phyloP scores from a whole-genome alignment of 768 basidiomycete species.

The Suillus weaverae region DNA sequence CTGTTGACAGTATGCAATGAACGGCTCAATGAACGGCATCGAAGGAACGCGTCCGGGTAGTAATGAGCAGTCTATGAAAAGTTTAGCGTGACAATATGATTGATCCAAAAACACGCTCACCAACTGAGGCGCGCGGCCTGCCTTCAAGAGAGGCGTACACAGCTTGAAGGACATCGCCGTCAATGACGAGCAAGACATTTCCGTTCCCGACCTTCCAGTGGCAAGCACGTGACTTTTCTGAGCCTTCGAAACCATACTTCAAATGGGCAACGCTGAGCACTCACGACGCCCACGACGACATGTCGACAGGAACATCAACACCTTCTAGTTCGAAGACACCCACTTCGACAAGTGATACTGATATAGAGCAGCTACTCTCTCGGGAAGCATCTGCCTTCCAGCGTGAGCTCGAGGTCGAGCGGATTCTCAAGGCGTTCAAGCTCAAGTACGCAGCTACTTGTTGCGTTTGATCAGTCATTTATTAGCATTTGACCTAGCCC shows the following conservation, averaged over 20 bases:
- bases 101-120: not conserved
- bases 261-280: not conserved
- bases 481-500: conserved; percentile 53
- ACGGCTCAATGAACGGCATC: not conserved
- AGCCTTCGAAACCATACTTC: not conserved
- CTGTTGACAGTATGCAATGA: conserved; percentile 2
- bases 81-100: not conserved
- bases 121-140: not conserved
- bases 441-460: conserved; percentile 67
- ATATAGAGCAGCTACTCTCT: conserved; percentile 78
- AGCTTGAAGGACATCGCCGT: conserved; percentile 12
- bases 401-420: conserved; percentile 85
- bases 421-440: conserved; percentile 93
- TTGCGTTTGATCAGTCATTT: not conserved
- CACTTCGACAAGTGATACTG: conserved; percentile 40
- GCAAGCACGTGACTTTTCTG: conserved; percentile 20
- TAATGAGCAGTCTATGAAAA: conserved; percentile 2
- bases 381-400: conserved; percentile 85
- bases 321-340: conserved; percentile 20
- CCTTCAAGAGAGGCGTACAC: not conserved
- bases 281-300: conserved; percentile 8
- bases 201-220: not conserved
- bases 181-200: not conserved
- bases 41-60: not conserved
- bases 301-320: conserved; percentile 21